Evolutionary conservation across 768 basidiomycete species (phyloP), one percentile per base, ranked within the genome.

Genomic region (Pisolithus sp.): DNA sequence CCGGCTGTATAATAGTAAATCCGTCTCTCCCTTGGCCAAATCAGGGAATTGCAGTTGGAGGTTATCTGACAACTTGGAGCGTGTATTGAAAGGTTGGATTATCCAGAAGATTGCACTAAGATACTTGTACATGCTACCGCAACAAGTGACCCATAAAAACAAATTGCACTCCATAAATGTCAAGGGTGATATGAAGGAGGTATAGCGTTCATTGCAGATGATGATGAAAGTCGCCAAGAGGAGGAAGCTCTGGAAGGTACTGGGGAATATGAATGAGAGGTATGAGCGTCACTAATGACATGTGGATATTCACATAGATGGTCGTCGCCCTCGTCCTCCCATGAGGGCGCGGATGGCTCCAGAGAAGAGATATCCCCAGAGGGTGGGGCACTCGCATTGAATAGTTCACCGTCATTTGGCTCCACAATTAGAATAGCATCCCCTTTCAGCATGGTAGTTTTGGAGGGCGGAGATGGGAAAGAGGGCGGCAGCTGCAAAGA

Each of bases 301-400:
- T 21, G 40, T 10, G n/a, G 13, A 18, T 41, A 8, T 9, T 9
- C 18, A 41, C 18, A 41, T 41, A 21, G 40, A 18, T 41, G 40
- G 4, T 43, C 42, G 24, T 43, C 18, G 20, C 23, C 42, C 15
- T 43, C 61, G 20, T 56, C 55, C 34, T 66, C 68, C 40, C 61
- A 50, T 20, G 56, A 52, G 41, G 78, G 78, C 2, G 79, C 79
- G 48, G 80, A 81, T n/a, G 81, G 76, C 18, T 71, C 58, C 28
- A 74, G 54, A 31, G 51, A 51, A 51, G 58, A 56, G 20, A 59
- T 58, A 43, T 63, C 59, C 20, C 68, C 50, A 13, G 67, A 10
- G 30, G 30, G 62, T 36, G 72, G 69, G 21, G 69, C 66, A 49
- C 69, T 69, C 24, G 73, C 62, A 12, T 40, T 53, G 2, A 60